Base-by-base conservation (phyloP, 139 green algal genomes). In the Desmodesmus armatus region DNA sequence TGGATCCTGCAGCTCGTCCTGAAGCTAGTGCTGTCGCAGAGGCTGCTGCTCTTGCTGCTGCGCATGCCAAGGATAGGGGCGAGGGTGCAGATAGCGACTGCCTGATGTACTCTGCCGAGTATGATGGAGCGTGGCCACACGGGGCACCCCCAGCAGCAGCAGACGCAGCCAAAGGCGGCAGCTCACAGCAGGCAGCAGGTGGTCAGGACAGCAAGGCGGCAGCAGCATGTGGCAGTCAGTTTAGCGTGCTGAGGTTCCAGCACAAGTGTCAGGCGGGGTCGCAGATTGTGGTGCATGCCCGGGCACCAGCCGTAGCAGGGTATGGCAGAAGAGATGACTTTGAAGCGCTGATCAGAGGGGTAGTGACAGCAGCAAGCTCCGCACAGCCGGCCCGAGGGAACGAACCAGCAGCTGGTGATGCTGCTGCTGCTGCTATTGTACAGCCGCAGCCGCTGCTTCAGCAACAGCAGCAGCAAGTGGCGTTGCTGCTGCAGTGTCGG, bases 401-500 rank as follows among this genome's bases (percentile, higher is more conserved):
- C 2, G 39, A 19, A 47, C 27, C 27, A 27, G 37, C 0, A 0
- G 31, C 39, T 9, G 17, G 4, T 80, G 72, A 4, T 3, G 5
- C 17, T 5, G 47, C 47, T 67, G 73, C 47, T 27, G 29, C 73
- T 31, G 25, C 77, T 35, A 7, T 5, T 27, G n/a, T 29, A 6
- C 62, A 75, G 43, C 78, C 76, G 62, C 75, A 82, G 51, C 75
- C 70, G 75, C 41, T 40, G 47, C 43, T 40, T 29, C 44, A 49
- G 67, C 39, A 76, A n/a, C 67, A 76, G 67, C 73, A 65, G 43
- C 43, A 66, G 73, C 78, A 84, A n/a, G 39, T 63, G 17, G 4
- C 78, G n/a, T n/a, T 84, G 41, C 78, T 84, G 62, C 60, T 76
- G 60, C 78, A 84, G 41, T 84, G 78, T n/a, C 37, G 78, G 43